Evolutionary conservation across 805 yeast genomes (phyloP).

Genomic region (Teunomyces cretensis): DNA sequence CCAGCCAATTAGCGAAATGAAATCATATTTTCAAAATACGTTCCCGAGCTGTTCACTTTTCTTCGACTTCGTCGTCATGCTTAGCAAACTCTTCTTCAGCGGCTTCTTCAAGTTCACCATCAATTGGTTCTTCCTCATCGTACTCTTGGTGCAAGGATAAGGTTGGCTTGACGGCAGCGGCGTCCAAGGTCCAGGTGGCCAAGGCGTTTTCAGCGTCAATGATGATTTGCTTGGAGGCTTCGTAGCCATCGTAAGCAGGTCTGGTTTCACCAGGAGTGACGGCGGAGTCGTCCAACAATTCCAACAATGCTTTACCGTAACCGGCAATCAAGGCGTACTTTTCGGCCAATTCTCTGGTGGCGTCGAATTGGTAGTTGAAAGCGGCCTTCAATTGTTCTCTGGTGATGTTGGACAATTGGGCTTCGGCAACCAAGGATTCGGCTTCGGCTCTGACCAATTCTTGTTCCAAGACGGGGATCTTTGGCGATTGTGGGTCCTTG

Average conservation of each 20-base stretch:
- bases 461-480: slow-evolving; percentile 78
- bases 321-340: slow-evolving; percentile 85
- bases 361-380: slow-evolving; percentile 80
- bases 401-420: slow-evolving; percentile 85
- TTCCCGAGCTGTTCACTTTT: slow-evolving; percentile 1
- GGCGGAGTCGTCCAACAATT: slow-evolving; percentile 79
- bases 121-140: slow-evolving; percentile 49
- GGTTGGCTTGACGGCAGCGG: slow-evolving; percentile 81
- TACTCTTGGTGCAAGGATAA: slow-evolving; percentile 66
- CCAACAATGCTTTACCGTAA: slow-evolving; percentile 83
- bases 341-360: slow-evolving; percentile 82
- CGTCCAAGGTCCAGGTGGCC: slow-evolving; percentile 80
- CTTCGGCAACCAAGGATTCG: slow-evolving; percentile 87
- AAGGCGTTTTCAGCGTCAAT: slow-evolving; percentile 83
- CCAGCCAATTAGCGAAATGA: slow-evolving; percentile 1
- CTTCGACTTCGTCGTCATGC: slow-evolving; percentile 27
- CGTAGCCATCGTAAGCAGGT: slow-evolving; percentile 86
- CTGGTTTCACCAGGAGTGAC: slow-evolving; percentile 92
- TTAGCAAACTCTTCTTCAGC: slow-evolving; percentile 56
- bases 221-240: slow-evolving; percentile 83
- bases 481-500: slow-evolving; percentile 83
- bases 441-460: slow-evolving; percentile 92
- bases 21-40: not conserved
- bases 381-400: slow-evolving; percentile 85
- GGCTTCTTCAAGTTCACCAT: slow-evolving; percentile 46